Percentiles rank a stretch among this genome's conserved stretches.
Conservation (phyloP, 2,329 filamentous ascomycete species). For the Domatiomyces globalis region DNA sequence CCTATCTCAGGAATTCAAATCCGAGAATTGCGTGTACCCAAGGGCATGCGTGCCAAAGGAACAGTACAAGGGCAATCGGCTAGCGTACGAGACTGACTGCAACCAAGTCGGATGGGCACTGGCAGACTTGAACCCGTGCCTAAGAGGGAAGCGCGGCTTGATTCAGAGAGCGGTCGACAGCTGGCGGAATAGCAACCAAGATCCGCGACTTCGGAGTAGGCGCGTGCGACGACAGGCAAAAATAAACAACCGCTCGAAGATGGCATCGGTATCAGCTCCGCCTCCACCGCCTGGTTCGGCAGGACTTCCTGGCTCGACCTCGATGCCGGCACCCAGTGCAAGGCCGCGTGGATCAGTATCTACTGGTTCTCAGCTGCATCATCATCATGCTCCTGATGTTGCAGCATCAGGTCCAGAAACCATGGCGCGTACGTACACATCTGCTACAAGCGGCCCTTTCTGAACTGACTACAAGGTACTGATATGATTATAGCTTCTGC, state of each 20-base stretch:
- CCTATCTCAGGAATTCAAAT: conserved; percentile 79
- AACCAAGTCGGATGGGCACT: conserved; percentile 99
- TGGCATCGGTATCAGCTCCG: conserved; percentile 49
- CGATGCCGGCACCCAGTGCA: conserved; percentile 37
- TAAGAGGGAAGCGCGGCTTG: conserved; percentile 83
- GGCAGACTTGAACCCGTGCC: conserved; percentile 77
- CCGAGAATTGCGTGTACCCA: conserved; percentile 95
- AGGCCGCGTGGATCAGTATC: conserved; percentile 42
- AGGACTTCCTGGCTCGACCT: conserved; percentile 47
- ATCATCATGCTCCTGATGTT: conserved; percentile 65
- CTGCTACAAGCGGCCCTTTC: conserved; percentile 21
- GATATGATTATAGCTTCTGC: conserved; percentile 8
- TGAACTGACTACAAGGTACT: background rate
- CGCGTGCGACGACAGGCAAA: conserved; percentile 92
- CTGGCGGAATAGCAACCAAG: conserved; percentile 98
- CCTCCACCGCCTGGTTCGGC: conserved; percentile 50
- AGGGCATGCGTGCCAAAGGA: conserved; percentile 90
- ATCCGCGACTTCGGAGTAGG: conserved; percentile 76
- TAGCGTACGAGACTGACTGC: conserved; percentile 96
- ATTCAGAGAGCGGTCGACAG: conserved; percentile 96
- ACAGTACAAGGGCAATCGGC: conserved; percentile 85
- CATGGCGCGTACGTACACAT: conserved; percentile 81
- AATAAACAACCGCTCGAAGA: conserved; percentile 72
- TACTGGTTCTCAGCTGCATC: conserved; percentile 53
- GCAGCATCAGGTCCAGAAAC: conserved; percentile 45